These are phyloP conservation scores for Kickxella alabastrina DNA, from an alignment of 192 early-diverging fungal genomes.

Conservation along the genomic window DNA sequence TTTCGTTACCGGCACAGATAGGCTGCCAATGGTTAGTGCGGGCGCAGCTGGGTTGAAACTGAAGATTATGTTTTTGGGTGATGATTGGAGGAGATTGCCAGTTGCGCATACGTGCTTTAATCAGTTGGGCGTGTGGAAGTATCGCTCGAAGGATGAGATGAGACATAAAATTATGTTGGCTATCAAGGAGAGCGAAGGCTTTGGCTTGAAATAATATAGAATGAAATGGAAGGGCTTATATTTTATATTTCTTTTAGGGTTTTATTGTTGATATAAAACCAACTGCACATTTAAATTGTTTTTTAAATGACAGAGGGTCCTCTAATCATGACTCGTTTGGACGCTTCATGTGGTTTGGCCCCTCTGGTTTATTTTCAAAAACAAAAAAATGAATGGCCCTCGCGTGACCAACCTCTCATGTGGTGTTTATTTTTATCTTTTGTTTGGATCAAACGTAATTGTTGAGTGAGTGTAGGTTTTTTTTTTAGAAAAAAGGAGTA, in stretches of 20 bases:
- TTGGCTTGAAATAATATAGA: slow-evolving; percentile 60
- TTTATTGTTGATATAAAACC: background rate
- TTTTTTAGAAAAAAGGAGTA: too few relatives aligned
- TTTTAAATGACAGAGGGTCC: too few relatives aligned
- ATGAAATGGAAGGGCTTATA: background rate
- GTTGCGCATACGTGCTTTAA: slow-evolving; percentile 95
- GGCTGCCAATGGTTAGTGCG: slow-evolving; percentile 75
- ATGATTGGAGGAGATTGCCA: slow-evolving; percentile 65
- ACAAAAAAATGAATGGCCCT: too few relatives aligned
- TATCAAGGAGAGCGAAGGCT: slow-evolving; percentile 74
- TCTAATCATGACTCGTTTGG: too few relatives aligned
- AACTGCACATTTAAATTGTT: slow-evolving; percentile 1
- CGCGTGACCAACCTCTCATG: too few relatives aligned
- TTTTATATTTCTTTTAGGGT: slow-evolving; percentile 1
- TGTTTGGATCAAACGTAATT: too few relatives aligned
- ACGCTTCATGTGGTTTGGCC: too few relatives aligned
- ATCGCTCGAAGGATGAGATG: slow-evolving; percentile 64
- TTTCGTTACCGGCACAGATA: slow-evolving; percentile 91
- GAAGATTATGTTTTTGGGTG: slow-evolving; percentile 70
- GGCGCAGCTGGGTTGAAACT: slow-evolving; percentile 53
- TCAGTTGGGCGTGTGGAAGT: slow-evolving; percentile 79
- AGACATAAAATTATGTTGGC: slow-evolving; percentile 65
- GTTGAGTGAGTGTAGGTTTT: too few relatives aligned
- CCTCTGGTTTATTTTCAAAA: too few relatives aligned
- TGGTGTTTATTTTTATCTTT: too few relatives aligned